A percentile compares a stretch with the other conserved stretches of the same genome.
phyloP scores from a whole-genome alignment of 352 stramenopile species.

The Phytophthora boehmeriae region DNA sequence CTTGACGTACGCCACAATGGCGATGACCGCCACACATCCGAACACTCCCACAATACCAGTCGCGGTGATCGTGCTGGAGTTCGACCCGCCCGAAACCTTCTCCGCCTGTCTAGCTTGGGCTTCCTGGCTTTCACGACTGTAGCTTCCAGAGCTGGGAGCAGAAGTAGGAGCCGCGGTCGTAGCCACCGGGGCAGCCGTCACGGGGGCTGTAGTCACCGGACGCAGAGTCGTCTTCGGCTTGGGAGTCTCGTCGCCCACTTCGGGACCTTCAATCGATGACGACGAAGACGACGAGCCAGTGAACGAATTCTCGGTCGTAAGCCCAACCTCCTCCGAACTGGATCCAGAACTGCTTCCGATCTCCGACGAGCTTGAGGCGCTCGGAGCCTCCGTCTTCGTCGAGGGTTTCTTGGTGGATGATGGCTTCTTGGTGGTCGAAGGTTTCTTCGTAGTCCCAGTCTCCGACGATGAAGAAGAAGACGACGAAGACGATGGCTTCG shows the following conservation, averaged over 20 bases:
- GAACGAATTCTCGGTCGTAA: constrained; percentile 1
- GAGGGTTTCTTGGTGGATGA: background rate
- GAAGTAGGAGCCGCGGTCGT: constrained; percentile 7
- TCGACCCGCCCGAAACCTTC: constrained; percentile 29
- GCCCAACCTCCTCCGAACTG: constrained; percentile 17
- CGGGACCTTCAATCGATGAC: constrained; percentile 33
- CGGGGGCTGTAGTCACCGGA: constrained; percentile 11
- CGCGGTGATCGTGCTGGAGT: constrained; percentile 14
- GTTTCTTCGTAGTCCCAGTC: constrained; percentile 23
- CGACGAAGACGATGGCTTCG: constrained; percentile 18
- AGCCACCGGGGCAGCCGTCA: constrained; percentile 12
- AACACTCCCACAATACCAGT: constrained; percentile 20
- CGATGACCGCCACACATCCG: constrained; percentile 50
- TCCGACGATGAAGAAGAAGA: constrained; percentile 22
- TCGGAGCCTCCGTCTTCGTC: constrained; percentile 7
- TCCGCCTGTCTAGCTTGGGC: constrained; percentile 52
- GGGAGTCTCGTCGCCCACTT: constrained; percentile 36
- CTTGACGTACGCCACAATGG: constrained; percentile 65
- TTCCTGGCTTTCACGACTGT: constrained; percentile 40
- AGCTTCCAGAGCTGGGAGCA: constrained; percentile 24
- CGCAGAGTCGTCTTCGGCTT: constrained; percentile 26
- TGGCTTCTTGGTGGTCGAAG: constrained; percentile 29
- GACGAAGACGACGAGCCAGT: constrained; percentile 19
- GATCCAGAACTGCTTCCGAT: constrained; percentile 22
- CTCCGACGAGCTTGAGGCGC: constrained; percentile 1